Evolutionary conservation across 768 basidiomycete genomes (phyloP), one percentile per base, ranked within the genome.

Genomic region (Gymnopilus junonius): DNA sequence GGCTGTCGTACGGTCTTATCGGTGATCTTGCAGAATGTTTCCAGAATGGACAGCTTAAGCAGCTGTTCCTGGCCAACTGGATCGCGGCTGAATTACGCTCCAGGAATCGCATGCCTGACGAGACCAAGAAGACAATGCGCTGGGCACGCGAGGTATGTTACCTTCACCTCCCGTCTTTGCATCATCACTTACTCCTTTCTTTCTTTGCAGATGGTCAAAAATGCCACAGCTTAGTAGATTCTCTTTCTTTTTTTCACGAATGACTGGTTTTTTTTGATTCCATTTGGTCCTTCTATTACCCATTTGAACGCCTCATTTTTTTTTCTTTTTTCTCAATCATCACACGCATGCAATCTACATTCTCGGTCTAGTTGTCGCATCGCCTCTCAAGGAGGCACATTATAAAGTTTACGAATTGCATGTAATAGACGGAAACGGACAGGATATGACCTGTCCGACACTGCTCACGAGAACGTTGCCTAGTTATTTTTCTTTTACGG

Each of bases 1-100:
- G 90, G 70, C 76, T 93, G 55, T 85, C 85, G 4, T 89, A 92
- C 65, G 97, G 97, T 40, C 84, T 99, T 8, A 79, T 99, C 63
- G 97, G 97, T 60, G 97, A 99, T 71, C 82, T 99, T 20, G 95
- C 95, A 1, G 94, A 96, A 70, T 84, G 87, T 32, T 98, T 93
- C 86, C 85, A 90, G 35, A 80, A 83, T 59, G 92, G 93, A 29
- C 83, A 94, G 72, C 83, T 98, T 69, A 93, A 93, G 81, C 88
- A 90, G 29, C 75, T 87, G 50, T 79, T 99, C 61, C 83, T 95
- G 46, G 78, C 86, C 40, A 89, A 90, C 35, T 97, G 96, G 95
- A 78, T 92, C 65, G 90, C 87, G 0, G 77, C 78, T 21, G 87
- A 93, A 66, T 77, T 96, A 68, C 86, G 92, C 65, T 82, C 85